These are phyloP conservation scores for Capronia coronata DNA, from an alignment of 2,329 filamentous ascomycete species.

Conservation along the genomic window DNA sequence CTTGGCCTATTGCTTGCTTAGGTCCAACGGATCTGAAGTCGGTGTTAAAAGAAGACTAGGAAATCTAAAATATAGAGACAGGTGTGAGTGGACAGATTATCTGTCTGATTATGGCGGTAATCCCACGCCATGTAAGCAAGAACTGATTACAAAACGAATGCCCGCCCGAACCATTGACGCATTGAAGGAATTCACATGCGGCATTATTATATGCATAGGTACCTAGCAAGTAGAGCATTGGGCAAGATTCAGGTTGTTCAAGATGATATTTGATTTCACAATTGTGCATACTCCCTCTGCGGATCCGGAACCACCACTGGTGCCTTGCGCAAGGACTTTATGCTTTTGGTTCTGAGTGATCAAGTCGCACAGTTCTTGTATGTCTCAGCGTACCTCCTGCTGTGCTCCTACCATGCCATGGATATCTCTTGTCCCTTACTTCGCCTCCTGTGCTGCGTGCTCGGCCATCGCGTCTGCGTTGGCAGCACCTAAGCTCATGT, in stretches of 20 bases:
- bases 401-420: constrained; percentile 22
- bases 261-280: background rate
- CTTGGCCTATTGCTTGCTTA: background rate
- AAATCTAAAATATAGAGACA: too few relatives aligned
- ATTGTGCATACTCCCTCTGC: background rate
- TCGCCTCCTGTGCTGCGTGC: constrained; percentile 38
- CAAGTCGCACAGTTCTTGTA: constrained; percentile 11
- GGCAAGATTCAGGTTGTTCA: too few relatives aligned
- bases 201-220: too few relatives aligned
- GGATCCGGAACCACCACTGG: background rate
- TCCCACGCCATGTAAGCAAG: too few relatives aligned
- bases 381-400: constrained; percentile 23
- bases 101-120: too few relatives aligned
- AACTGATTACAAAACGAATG: too few relatives aligned
- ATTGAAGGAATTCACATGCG: too few relatives aligned
- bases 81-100: too few relatives aligned
- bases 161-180: too few relatives aligned
- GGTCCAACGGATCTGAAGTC: too few relatives aligned
- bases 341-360: background rate
- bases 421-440: constrained; percentile 33
- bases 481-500: constrained; percentile 60
- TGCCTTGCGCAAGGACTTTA: background rate
- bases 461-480: constrained; percentile 46
- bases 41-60: too few relatives aligned
- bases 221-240: too few relatives aligned